Percentiles rank a stretch among this genome's conserved stretches.
Conservation (phyloP, 208 protist species). For the Crithidia bombi region DNA sequence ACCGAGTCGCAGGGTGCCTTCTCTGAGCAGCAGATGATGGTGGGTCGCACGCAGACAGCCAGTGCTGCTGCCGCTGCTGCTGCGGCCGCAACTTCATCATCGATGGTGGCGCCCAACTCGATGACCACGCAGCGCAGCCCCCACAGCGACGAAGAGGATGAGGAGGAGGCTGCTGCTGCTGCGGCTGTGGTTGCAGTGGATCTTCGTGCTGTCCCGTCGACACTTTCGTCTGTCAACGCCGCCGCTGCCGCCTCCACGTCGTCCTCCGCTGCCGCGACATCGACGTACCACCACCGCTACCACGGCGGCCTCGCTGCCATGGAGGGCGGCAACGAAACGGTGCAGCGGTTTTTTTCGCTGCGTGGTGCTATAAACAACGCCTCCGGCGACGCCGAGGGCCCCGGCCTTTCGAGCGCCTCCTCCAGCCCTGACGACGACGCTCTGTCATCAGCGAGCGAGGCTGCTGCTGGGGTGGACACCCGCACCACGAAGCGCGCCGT, state of each 20-base stretch:
- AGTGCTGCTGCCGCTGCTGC: not conserved
- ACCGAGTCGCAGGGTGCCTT: constrained; percentile 34
- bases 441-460: constrained; percentile 26
- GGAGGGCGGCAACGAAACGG: not conserved
- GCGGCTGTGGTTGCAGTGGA: not conserved
- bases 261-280: no score
- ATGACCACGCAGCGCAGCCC: no score
- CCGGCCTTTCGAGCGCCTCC: constrained; percentile 7
- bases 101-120: no score
- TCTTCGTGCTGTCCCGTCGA: not conserved
- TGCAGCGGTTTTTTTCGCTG: constrained; percentile 17
- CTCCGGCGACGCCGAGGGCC: constrained; percentile 16
- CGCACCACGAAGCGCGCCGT: constrained; percentile 27
- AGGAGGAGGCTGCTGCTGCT: not conserved
- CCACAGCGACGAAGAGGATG: constrained; percentile 12
- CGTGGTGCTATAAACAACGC: constrained; percentile 18
- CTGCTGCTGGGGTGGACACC: not conserved
- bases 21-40: constrained; percentile 29
- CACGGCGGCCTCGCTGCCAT: not conserved
- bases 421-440: constrained; percentile 21
- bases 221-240: not conserved
- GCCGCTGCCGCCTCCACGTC: not conserved
- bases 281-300: not conserved
- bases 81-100: no score
- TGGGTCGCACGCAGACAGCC: not conserved